Conservation (phyloP, 164 flowering plant genomes). For the Chimonanthus praecox region DNA sequence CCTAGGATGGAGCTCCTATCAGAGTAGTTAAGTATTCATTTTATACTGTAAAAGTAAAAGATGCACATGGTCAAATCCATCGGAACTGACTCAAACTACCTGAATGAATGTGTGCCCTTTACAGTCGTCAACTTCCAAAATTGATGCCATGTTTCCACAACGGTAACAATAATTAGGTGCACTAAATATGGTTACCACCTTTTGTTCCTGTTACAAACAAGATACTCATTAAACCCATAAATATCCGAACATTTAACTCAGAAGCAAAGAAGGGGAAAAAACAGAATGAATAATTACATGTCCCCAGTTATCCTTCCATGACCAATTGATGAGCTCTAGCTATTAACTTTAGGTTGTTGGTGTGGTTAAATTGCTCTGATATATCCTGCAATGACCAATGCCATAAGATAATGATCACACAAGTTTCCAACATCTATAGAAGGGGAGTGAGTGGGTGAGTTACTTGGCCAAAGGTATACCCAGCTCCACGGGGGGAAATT, state of each 20-base stretch:
- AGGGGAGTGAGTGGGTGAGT: neutral
- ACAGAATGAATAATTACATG: constrained; percentile 46
- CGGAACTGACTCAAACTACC: constrained; percentile 32
- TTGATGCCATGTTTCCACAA: constrained; percentile 98
- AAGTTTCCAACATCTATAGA: neutral
- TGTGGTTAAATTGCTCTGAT: constrained; percentile 94
- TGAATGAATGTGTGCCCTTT: constrained; percentile 92
- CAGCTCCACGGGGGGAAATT: constrained; percentile 96
- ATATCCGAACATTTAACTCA: neutral
- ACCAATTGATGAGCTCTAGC: constrained; percentile 98
- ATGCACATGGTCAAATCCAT: too few species aligned
- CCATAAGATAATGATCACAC: neutral
- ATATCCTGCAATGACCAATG: constrained; percentile 54
- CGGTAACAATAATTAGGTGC: constrained; percentile 98
- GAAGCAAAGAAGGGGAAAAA: neutral
- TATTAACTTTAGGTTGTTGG: constrained; percentile 84
- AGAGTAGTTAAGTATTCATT: too few species aligned
- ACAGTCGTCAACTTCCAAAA: constrained; percentile 96
- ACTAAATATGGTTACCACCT: constrained; percentile 95
- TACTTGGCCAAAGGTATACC: constrained; percentile 93
- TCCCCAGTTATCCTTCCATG: constrained; percentile 99
- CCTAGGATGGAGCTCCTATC: too few species aligned
- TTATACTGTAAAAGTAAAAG: too few species aligned
- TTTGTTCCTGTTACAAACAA: constrained; percentile 60
- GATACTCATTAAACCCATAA: neutral